A percentile compares a stretch with the other conserved stretches of the same genome.
These are phyloP conservation scores for Apostasia shenzhenica DNA, from an alignment of 106 monocot species.

Conservation along the genomic window DNA sequence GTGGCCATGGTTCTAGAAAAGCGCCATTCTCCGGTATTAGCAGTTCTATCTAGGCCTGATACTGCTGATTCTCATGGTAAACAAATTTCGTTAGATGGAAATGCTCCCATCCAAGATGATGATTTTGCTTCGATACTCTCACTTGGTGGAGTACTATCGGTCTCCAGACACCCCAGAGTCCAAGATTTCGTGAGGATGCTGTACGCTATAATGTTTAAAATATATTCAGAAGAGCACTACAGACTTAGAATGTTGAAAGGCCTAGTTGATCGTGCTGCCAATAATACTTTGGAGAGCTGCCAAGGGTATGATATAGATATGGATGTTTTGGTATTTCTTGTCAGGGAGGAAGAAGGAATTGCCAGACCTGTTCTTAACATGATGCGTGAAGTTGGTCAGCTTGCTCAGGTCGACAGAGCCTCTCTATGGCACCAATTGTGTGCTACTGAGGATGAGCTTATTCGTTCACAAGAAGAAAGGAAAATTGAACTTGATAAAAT, in stretches of 20 bases:
- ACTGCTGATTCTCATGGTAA: constrained; percentile 29
- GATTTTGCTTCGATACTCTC: constrained; percentile 58
- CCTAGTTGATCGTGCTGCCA: constrained; percentile 77
- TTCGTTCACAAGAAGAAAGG: constrained; percentile 52
- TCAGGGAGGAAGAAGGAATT: constrained; percentile 76
- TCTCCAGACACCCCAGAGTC: constrained; percentile 54
- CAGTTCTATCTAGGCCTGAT: constrained; percentile 20
- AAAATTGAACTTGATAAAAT: constrained; percentile 47
- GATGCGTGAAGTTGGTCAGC: constrained; percentile 69
- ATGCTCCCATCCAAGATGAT: constrained; percentile 42
- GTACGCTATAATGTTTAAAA: constrained; percentile 86
- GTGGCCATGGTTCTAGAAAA: constrained; percentile 78
- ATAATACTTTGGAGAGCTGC: constrained; percentile 63
- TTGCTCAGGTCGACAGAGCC: constrained; percentile 71
- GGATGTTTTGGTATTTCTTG: constrained; percentile 83
- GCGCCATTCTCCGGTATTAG: constrained; percentile 49
- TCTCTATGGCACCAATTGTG: constrained; percentile 87
- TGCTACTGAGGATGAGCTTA: constrained; percentile 74
- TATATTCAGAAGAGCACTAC: constrained; percentile 68
- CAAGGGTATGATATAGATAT: constrained; percentile 67
- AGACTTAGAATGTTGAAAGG: constrained; percentile 68
- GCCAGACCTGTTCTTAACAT: constrained; percentile 71
- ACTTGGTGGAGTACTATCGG: constrained; percentile 77
- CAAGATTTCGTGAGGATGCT: constrained; percentile 86
- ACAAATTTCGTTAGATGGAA: constrained; percentile 26